A percentile compares a stretch with the other conserved stretches of the same genome.
phyloP scores from a whole-genome alignment of 129 eudicot genomes.

The Silybum marianum region DNA sequence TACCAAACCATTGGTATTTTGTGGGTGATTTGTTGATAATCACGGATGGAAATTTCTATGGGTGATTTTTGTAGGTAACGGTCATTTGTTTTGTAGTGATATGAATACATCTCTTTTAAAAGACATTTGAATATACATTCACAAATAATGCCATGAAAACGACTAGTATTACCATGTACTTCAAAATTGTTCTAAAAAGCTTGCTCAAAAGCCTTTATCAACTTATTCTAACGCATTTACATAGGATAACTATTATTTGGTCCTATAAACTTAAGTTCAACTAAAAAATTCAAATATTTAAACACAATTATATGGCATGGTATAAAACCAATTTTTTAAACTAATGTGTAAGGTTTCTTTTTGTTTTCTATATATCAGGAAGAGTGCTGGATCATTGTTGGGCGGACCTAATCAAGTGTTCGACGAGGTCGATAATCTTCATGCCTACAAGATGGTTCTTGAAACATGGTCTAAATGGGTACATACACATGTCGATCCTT shows the following conservation, averaged over 20 bases:
- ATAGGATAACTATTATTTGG: neutral
- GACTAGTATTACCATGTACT: neutral
- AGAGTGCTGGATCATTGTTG: constrained; percentile 38
- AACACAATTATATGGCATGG: neutral
- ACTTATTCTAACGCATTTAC: neutral
- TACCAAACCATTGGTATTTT: too few species aligned
- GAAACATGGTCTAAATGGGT: constrained; percentile 79
- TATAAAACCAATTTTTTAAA: neutral
- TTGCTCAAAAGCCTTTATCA: neutral
- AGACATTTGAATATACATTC: neutral
- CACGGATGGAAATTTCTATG: too few species aligned
- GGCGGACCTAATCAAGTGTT: constrained; percentile 35
- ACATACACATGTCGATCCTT: constrained; percentile 43
- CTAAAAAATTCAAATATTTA: neutral
- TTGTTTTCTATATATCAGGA: constrained; percentile 25
- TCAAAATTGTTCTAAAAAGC: neutral
- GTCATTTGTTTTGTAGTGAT: too few species aligned
- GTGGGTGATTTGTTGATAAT: too few species aligned
- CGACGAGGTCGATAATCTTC: constrained; percentile 46
- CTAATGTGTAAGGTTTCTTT: neutral
- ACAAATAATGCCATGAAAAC: neutral
- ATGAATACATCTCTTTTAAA: too few species aligned
- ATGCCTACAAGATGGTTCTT: constrained; percentile 55
- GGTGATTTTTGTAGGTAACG: too few species aligned
- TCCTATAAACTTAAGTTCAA: neutral